Evolutionary conservation across 2,329 filamentous ascomycete genomes (phyloP), one percentile per base, ranked within the genome.

Genomic region (Lasiodiplodia sp.): DNA sequence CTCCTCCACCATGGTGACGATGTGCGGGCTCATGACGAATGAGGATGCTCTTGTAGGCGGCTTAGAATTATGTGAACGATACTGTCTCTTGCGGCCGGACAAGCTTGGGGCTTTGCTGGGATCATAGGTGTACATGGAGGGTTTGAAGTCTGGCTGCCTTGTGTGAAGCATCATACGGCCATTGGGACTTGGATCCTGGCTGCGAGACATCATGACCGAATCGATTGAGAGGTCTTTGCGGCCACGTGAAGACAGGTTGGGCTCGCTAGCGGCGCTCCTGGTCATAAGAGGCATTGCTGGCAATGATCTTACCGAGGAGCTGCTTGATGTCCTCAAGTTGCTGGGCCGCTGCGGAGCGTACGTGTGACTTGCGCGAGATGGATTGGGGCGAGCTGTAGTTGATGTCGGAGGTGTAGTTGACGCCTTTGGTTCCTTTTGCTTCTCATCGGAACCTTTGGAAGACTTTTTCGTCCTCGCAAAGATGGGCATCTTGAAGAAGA

Each of bases 381-480:
- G 23, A 21, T 25, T 52, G 57, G 53, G 70, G 52, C 49, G 69
- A 68, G 31, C 37, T 3, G 55, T 52, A 44, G 28, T 64, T 64
- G 44, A 70, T 1, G 14, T 34, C 14, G 18, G 37, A 14, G 47
- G n/a, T 53, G 47, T 40, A 65, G 69, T 55, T 73, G 67, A 21
- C 69, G 69, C 66, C 71, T 72, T 57, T 76, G 73, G 53, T 76
- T 73, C 28, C 18, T 58, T 28, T 25, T 37, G 28, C 47, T 55
- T 40, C 53, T 76, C 71, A 8, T 72, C 70, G 51, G 72, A 69
- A 18, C 73, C 75, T 66, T 76, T 75, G 56, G 75, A 76, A 28
- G 53, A 28, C n/a, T 58, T 58, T 71, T 74, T 78, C 64, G 75
- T 67, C 66, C 73, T 76, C 4, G 75, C 75, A 67, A 78, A 76